Conservation (phyloP, 2,329 filamentous ascomycete genomes). For the Paraconiothyrium brasiliense region DNA sequence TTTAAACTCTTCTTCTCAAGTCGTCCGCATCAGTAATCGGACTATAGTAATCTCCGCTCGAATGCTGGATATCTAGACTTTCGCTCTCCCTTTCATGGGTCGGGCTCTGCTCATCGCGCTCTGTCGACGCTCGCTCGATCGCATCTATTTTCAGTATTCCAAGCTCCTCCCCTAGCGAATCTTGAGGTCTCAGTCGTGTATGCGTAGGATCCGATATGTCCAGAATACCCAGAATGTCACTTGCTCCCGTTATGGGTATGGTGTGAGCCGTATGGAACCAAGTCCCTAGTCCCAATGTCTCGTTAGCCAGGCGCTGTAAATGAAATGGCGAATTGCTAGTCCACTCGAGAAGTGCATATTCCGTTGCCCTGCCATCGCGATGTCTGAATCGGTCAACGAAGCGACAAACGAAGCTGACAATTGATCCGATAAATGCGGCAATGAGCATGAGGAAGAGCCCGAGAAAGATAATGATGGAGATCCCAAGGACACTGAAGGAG, state of each 20-base stretch:
- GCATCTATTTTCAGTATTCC: background rate
- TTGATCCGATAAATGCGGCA: constrained; percentile 13
- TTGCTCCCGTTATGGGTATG: background rate
- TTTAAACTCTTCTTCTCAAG: background rate
- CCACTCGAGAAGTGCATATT: constrained; percentile 20
- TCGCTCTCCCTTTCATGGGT: background rate
- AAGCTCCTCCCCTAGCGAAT: background rate
- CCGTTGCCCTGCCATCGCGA: background rate
- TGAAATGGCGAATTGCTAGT: constrained; percentile 14
- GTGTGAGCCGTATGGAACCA: constrained; percentile 15
- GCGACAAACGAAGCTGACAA: background rate
- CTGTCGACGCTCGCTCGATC: background rate
- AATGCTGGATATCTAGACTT: background rate
- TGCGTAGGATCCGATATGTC: background rate
- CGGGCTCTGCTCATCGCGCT: background rate
- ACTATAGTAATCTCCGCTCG: background rate
- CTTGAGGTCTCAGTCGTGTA: background rate
- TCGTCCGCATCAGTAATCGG: background rate
- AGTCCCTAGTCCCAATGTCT: constrained; percentile 9
- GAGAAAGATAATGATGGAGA: constrained; percentile 17
- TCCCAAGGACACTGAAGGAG: constrained; percentile 22
- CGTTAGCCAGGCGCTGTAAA: constrained; percentile 21
- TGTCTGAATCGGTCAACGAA: background rate
- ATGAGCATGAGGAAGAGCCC: constrained; percentile 18
- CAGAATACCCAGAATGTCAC: background rate